These are phyloP conservation scores for Violaceomyces palustris DNA, from an alignment of 1,284 basidiomycete genomes.

Conservation along the genomic window DNA sequence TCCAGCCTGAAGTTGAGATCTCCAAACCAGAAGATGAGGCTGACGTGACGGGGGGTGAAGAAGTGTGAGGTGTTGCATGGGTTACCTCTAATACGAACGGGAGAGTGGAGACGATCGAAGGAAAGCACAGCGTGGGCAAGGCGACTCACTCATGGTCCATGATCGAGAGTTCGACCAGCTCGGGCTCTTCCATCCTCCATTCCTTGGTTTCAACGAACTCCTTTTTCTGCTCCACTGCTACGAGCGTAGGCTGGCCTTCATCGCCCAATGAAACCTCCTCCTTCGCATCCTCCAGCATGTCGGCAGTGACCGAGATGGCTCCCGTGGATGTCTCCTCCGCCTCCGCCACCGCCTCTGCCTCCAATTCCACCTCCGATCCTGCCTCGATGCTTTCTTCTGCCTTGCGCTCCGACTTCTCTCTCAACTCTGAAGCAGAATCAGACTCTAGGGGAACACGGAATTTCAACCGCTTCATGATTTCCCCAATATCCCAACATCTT, in stretches of 20 bases:
- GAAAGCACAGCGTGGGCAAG: too few relatives aligned
- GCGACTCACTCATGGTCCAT: conserved; percentile 13
- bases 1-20: conserved; percentile 93
- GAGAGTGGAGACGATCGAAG: too few relatives aligned
- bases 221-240: not conserved
- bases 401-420: not conserved
- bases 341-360: too few relatives aligned
- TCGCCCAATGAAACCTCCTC: not conserved
- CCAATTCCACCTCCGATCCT: too few relatives aligned
- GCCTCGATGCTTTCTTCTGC: too few relatives aligned
- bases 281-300: conserved; percentile 4
- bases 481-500: conserved; percentile 33
- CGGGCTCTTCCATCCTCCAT: not conserved
- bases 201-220: not conserved
- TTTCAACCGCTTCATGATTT: conserved; percentile 22
- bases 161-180: conserved; percentile 10
- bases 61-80: too few relatives aligned
- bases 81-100: too few relatives aligned
- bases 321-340: too few relatives aligned
- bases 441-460: conserved; percentile 61
- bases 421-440: not conserved
- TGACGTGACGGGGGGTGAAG: too few relatives aligned
- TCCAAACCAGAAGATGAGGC: conserved; percentile 82
- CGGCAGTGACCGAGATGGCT: too few relatives aligned
- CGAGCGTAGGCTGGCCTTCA: not conserved